A percentile compares a stretch with the other conserved stretches of the same genome.
Evolutionary conservation across 176 grass and related monocot species (phyloP).

Genomic region (Saccharum officinarum): DNA sequence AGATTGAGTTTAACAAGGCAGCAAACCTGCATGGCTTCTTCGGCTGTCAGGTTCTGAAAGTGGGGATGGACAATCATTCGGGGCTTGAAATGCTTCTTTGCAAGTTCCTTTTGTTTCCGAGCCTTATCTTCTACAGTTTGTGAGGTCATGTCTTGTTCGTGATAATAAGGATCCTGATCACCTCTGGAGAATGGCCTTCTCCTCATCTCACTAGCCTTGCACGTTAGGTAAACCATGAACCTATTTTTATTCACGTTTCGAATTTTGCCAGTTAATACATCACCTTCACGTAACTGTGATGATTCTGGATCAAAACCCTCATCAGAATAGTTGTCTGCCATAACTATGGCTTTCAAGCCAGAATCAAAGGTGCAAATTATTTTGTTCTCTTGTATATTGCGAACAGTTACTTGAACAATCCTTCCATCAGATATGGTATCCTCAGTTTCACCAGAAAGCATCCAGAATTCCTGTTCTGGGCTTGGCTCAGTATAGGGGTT

Average conservation of each 20-base stretch:
- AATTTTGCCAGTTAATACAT: conserved; percentile 90
- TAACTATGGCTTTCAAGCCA: conserved; percentile 89
- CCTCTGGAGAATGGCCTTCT: conserved; percentile 47
- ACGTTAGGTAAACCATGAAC: conserved; percentile 77
- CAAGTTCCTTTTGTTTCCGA: conserved; percentile 74
- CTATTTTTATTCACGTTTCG: conserved; percentile 83
- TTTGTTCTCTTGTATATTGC: conserved; percentile 78
- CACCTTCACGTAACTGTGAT: conserved; percentile 73
- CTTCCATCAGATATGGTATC: conserved; percentile 94
- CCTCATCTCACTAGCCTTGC: conserved; percentile 69
- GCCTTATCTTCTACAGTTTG: conserved; percentile 65
- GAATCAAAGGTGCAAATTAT: conserved; percentile 91
- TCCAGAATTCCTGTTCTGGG: conserved; percentile 84
- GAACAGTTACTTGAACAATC: conserved; percentile 89
- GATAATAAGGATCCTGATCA: conserved; percentile 80
- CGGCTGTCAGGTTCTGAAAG: conserved; percentile 90
- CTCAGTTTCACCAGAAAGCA: conserved; percentile 97
- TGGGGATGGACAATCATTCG: conserved; percentile 98
- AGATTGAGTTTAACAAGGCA: neutral
- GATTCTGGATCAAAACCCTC: conserved; percentile 58
- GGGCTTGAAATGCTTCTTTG: conserved; percentile 88
- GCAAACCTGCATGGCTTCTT: conserved; percentile 91
- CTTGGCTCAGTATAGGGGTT: conserved; percentile 64
- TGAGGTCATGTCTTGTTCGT: conserved; percentile 46
- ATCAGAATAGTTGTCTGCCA: conserved; percentile 82